A percentile compares a stretch with the other conserved stretches of the same genome.
Conservation (phyloP, 257 asterid genomes). For the Apocynum venetum region DNA sequence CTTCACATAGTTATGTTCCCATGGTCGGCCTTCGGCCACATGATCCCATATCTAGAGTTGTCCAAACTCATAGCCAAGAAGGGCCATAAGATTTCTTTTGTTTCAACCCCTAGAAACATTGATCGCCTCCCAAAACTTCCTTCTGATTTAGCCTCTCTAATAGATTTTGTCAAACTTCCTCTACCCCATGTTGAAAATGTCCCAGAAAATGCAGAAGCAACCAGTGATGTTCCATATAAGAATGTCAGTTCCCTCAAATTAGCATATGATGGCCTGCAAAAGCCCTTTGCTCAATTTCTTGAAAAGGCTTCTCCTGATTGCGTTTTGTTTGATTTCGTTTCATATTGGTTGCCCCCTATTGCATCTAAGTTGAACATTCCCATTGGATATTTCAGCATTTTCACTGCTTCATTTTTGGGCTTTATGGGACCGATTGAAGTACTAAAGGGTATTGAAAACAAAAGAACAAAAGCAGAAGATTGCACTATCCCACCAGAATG, state of each 20-base stretch:
- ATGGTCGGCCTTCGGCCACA: conserved; percentile 34
- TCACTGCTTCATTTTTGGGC: conserved; percentile 23
- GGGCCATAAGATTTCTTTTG: conserved; percentile 30
- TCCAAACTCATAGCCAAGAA: conserved; percentile 31
- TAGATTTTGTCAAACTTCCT: conserved; percentile 34
- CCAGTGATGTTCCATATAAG: conserved; percentile 21
- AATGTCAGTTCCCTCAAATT: conserved; percentile 26
- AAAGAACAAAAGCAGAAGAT: conserved; percentile 19
- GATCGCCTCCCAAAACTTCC: conserved; percentile 51
- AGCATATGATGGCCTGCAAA: conserved; percentile 28
- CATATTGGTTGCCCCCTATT: conserved; percentile 32
- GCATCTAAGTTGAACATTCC: conserved; percentile 20
- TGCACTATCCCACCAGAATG: conserved; percentile 30
- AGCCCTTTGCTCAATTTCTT: conserved; percentile 20
- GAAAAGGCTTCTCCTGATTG: conserved; percentile 25
- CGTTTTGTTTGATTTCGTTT: conserved; percentile 31
- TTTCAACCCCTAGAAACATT: conserved; percentile 31
- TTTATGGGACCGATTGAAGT: conserved; percentile 20
- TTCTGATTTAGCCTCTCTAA: conserved; percentile 21
- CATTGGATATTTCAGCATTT: conserved; percentile 19
- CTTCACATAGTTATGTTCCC: conserved; percentile 33
- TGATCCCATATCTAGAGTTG: conserved; percentile 34
- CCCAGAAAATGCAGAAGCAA: conserved; percentile 33
- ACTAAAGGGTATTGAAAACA: conserved; percentile 15
- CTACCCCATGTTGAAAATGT: conserved; percentile 28